Base-by-base conservation (phyloP, 2,329 filamentous ascomycete genomes). In the Microsporum ferrugineum region DNA sequence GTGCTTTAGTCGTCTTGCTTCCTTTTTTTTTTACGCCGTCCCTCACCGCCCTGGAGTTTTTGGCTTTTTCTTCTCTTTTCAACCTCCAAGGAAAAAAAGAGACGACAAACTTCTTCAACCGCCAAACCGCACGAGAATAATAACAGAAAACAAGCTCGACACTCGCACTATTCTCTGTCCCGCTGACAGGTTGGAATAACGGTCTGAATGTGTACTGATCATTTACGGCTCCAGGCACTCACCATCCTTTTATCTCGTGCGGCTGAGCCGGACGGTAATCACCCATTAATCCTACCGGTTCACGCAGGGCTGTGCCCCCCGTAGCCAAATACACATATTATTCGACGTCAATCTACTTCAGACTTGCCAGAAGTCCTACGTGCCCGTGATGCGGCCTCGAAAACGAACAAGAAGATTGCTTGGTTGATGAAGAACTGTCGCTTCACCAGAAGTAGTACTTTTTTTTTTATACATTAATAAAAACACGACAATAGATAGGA, bases 371-470 rank as follows among this genome's bases (percentile, higher is more conserved):
- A 7, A 29, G 49, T 55, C 49, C 14, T 55, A 36, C 49, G 33
- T 49, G 69, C 60, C 69, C 73, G 76, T 74, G 70, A 76, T 76
- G 75, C 71, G 73, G 73, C 73, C 71, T 74, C 73, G 72, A 69
- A 76, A 75, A 74, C 73, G 74, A 62, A 72, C 70, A 65, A 76
- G 73, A 69, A 68, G 71, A 68, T 69, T 73, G 73, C 71, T 70
- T 71, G 71, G 69, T 72, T 72, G 70, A 61, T 64, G 62, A 65
- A 61, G 63, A 65, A 58, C 39, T 43, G 27, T 41, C 17, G 33
- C 39, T 39, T 17, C 34, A 29, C 34, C 55, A 5, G 53, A 39
- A 36, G 53, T 39, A 36, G 53, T 23, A 36, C 36, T 55, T 47
- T 47, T 47, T 7, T 47, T 29, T 8, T 27, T 47, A 23, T 49